Percentiles rank a stretch among this genome's conserved stretches.
Evolutionary conservation across 345 rosid genomes (phyloP).

Genomic region (Microcos paniculata): DNA sequence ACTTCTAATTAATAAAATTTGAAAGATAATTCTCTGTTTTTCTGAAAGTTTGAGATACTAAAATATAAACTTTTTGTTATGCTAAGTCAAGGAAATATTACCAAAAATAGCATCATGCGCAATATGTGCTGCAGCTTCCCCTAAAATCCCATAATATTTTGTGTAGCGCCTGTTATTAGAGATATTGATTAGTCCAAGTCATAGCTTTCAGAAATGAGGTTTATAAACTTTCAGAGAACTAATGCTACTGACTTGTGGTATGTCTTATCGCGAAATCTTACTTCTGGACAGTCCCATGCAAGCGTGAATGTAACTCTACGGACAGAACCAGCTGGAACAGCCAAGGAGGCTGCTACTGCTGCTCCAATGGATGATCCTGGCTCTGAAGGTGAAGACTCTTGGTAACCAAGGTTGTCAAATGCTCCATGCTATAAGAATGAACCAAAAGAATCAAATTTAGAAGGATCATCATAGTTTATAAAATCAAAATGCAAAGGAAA

Average conservation of each 20-base stretch:
- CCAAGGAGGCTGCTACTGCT: conserved; percentile 79
- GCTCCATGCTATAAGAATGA: conserved; percentile 53
- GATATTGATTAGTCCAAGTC: not conserved
- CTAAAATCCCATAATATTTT: conserved; percentile 72
- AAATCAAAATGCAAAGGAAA: not conserved
- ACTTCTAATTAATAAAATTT: too few species aligned
- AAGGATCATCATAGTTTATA: not conserved
- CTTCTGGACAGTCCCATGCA: conserved; percentile 97
- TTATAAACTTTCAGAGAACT: not conserved
- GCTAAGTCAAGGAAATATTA: conserved; percentile 25
- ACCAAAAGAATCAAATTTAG: not conserved
- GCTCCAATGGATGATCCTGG: conserved; percentile 93
- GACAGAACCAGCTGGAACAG: conserved; percentile 60
- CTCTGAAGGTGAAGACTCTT: conserved; percentile 52
- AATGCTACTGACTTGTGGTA: conserved; percentile 62
- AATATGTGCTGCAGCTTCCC: conserved; percentile 79
- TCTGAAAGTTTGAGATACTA: too few species aligned
- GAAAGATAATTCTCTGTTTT: too few species aligned
- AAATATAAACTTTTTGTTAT: not conserved
- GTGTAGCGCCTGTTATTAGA: conserved; percentile 71
- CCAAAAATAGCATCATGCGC: conserved; percentile 80
- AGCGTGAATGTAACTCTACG: conserved; percentile 76
- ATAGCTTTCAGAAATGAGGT: not conserved
- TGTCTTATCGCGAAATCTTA: conserved; percentile 59
- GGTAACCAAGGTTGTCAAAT: conserved; percentile 55